Evolutionary conservation across 805 yeast genomes (phyloP).

Genomic region (baker's yeast (Saccharomyces cerevisiae)): DNA sequence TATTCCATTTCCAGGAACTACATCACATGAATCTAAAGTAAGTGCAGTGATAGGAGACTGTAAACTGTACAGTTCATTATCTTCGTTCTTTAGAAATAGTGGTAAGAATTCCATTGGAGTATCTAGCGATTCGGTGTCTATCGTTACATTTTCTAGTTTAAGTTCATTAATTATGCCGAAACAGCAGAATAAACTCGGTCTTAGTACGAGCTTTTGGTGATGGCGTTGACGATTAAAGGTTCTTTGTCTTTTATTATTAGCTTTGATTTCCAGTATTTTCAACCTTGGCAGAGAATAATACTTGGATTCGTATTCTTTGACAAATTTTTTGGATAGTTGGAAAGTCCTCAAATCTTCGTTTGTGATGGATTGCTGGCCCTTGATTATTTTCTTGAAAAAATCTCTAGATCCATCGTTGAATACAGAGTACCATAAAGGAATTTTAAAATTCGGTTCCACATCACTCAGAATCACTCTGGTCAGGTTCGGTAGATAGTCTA

Average conservation of each 20-base stretch:
- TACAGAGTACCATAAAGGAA: conserved; percentile 38
- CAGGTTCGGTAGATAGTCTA: conserved; percentile 42
- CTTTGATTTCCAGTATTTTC: conserved; percentile 22
- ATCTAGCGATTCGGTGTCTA: conserved; percentile 36
- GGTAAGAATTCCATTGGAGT: conserved; percentile 31
- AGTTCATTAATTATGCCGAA: conserved; percentile 39
- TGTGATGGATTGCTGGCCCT: conserved; percentile 28
- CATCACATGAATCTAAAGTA: conserved; percentile 29
- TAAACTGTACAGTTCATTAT: conserved; percentile 17
- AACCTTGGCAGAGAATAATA: conserved; percentile 24
- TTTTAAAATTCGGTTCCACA: conserved; percentile 45
- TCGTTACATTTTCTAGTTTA: conserved; percentile 38
- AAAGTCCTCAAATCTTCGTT: conserved; percentile 26
- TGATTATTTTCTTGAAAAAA: conserved; percentile 27
- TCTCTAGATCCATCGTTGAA: conserved; percentile 29
- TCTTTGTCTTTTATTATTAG: conserved; percentile 9
- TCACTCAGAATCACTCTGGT: conserved; percentile 35
- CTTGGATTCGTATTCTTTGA: conserved; percentile 21
- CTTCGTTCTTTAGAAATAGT: conserved; percentile 17
- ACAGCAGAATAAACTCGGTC: conserved; percentile 40
- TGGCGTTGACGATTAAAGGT: background rate
- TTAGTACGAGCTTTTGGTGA: conserved; percentile 17
- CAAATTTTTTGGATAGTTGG: conserved; percentile 23
- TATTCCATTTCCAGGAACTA: conserved; percentile 33
- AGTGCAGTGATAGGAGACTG: conserved; percentile 33